Base-by-base conservation (phyloP, 148 eudicot species). In the Mesembryanthemum crystallinum region DNA sequence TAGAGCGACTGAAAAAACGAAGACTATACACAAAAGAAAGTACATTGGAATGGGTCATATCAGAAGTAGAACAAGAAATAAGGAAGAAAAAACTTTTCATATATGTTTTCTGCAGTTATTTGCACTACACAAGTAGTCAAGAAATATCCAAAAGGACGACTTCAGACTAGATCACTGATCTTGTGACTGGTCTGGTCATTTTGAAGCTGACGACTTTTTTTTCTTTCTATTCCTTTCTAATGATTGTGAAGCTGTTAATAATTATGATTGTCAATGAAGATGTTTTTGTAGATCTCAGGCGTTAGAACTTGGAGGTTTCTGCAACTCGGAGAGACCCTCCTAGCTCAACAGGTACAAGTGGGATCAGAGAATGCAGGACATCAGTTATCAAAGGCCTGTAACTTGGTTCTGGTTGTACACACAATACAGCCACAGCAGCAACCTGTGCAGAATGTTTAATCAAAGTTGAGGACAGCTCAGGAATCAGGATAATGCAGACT, bases 321-420 rank as follows among this genome's bases (percentile, higher is more conserved):
- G 73, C 59, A 58, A 80, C 66, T 80, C 88, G 84, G 63, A 90
- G 82, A 63, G 92, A 86, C 32, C 93, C 96, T 23, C 98, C 93
- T 23, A 90, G 90, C 66, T 90, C 88, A 54, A 75, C 76, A 27
- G 96, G 92, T 27, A 93, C 98, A 33, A 93, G 90, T 33, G 96
- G 98, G 76, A 93, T 84, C 28, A 93, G 85, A 43, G 98, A 93
- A 77, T 93, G 98, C 60, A 93, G 77, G 60, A 93, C 90, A 69
- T 93, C 92, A 8, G 93, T 90, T 58, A 90, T 93, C 82, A 93
- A 68, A 18, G 98, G 98, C 55, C 98, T 81, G 77, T 92, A 93
- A 77, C 96, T 89, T 25, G 98, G 92, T 82, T 93, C 96, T 4
- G 91, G 85, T 77, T 93, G 98, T 51, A 93, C 85, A 62, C 98